Base-by-base conservation (phyloP, 1,284 basidiomycete species). In the Neonothopanus nambi region DNA sequence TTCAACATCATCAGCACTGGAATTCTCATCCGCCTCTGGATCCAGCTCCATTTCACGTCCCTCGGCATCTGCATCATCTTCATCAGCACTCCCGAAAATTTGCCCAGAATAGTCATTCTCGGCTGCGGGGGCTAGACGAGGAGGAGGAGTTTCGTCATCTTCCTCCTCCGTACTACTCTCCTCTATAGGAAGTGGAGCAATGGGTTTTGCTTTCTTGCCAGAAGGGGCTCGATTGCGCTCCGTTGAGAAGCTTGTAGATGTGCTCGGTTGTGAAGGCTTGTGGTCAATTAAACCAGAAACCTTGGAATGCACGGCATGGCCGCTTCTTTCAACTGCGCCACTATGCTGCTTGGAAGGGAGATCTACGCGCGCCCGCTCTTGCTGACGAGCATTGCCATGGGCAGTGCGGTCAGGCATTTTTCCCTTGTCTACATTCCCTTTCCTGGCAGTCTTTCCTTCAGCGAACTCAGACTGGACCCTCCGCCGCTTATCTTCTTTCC, bases 1-100 rank as follows among this genome's bases (percentile, higher is more conserved):
- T 37, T 50, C 48, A 37, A 48, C 48, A 20, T 52, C 43, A 23
- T 55, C 38, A 20, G 41, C 24, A 18, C 49, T 47, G 30, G 47
- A 33, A 7, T 45, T 41, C 12, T 45, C 21, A 30, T 23, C 18
- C 3, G 41, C 42, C 3, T 45, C 35, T 17, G 41, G 48, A 26
- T 50, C 20, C n/a, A 33, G 20, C 24, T 42, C 26, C 39, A 51
- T 21, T 35, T 44, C 47, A 42, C 33, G 24, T n/a, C n/a, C 20
- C 24, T 21, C 33, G 21, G 15, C 36, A 24, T 47, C 24, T 9
- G 37, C 33, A 26, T 28, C 39, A 17, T 38, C 44, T 5, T 23
- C 11, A n/a, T 43, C 9, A 5, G 21, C 6, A 15, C 20, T n/a
- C 20, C 23, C 24, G 35, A 52, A 52, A 15, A 30, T 11, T 15